A percentile compares a stretch with the other conserved stretches of the same genome.
phyloP scores from a whole-genome alignment of 495 filamentous ascomycete species.

The Oidiodendron maius region DNA sequence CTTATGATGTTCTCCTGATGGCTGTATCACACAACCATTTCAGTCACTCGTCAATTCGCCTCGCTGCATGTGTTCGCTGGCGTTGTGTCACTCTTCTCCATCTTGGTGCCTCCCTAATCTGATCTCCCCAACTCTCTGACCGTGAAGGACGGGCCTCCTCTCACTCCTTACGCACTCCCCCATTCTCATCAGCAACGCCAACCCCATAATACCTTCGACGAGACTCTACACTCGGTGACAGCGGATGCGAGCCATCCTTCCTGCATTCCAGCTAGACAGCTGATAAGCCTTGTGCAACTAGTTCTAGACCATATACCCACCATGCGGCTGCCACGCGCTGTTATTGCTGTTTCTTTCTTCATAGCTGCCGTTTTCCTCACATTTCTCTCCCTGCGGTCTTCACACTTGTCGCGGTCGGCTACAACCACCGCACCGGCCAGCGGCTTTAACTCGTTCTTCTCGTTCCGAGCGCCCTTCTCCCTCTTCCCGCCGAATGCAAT shows the following conservation, averaged over 20 bases:
- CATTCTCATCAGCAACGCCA: neutral
- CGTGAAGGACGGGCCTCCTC: neutral
- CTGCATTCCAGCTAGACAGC: conserved; percentile 16
- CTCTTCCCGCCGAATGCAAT: conserved; percentile 92
- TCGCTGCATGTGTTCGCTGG: neutral
- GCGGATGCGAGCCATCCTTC: conserved; percentile 17
- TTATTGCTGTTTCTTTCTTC: conserved; percentile 26
- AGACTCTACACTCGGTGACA: neutral
- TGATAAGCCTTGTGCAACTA: conserved; percentile 20
- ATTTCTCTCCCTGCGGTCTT: conserved; percentile 18
- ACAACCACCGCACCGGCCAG: conserved; percentile 4
- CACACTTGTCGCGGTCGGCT: conserved; percentile 10
- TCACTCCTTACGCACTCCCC: neutral
- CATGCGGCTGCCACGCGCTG: conserved; percentile 52
- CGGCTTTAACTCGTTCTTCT: conserved; percentile 27
- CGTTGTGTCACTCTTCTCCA: too few species aligned
- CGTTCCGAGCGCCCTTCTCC: conserved; percentile 50
- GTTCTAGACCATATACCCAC: conserved; percentile 13
- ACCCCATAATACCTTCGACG: neutral
- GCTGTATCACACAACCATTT: neutral
- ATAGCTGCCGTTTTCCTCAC: conserved; percentile 18
- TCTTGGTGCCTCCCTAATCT: neutral
- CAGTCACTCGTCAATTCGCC: neutral
- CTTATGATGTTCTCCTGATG: too few species aligned
- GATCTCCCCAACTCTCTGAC: neutral